Conservation (phyloP, 2,329 filamentous ascomycete genomes). For the Botrytis hyacinthi region DNA sequence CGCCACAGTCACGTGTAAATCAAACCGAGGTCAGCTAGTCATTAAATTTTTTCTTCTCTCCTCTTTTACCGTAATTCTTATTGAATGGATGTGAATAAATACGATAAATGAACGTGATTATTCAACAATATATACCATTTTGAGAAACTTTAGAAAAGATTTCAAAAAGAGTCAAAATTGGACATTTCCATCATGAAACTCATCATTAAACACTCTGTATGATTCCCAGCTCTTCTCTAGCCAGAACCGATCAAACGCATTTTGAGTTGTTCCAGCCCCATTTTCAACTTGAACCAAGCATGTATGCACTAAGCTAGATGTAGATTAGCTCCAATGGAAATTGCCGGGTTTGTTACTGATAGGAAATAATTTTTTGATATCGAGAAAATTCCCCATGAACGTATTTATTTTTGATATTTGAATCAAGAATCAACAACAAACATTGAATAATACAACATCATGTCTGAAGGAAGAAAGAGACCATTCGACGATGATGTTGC, state of each 20-base stretch:
- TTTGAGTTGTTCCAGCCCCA: neutral
- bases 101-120: neutral
- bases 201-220: neutral
- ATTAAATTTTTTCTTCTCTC: neutral
- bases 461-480: slow-evolving; percentile 33
- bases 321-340: neutral
- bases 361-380: slow-evolving; percentile 20
- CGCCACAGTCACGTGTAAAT: neutral
- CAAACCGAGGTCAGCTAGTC: neutral
- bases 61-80: neutral
- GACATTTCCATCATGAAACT: neutral
- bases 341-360: slow-evolving; percentile 4
- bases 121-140: neutral
- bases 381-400: slow-evolving; percentile 10
- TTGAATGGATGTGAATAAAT: neutral
- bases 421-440: neutral
- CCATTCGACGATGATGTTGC: slow-evolving; percentile 29
- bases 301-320: neutral
- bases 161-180: neutral
- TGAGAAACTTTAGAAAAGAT: neutral
- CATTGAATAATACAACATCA: slow-evolving; percentile 21
- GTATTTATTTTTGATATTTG: neutral
- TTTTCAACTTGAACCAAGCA: neutral
- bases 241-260: neutral
- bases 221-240: neutral